Conservation (phyloP, 1,284 basidiomycete genomes). For the Ceraceosorus bombacis region DNA sequence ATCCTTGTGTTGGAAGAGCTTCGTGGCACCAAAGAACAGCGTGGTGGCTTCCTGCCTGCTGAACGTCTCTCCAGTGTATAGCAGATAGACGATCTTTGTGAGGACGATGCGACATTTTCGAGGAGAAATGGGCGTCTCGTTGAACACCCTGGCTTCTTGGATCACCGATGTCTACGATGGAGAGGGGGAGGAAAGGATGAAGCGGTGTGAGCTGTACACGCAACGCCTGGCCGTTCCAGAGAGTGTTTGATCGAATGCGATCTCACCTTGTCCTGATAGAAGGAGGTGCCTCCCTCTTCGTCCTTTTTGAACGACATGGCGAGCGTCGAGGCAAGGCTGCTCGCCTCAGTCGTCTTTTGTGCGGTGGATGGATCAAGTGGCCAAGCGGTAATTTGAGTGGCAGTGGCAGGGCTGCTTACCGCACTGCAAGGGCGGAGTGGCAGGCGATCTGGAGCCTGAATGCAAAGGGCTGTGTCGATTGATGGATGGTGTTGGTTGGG, state of each 20-base stretch:
- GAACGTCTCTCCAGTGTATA: conserved; percentile 94
- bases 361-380: too few species aligned
- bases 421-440: too few species aligned
- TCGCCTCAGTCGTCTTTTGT: too few species aligned
- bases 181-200: neutral
- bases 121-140: conserved; percentile 81
- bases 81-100: conserved; percentile 89
- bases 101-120: conserved; percentile 93
- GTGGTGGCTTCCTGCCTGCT: conserved; percentile 92
- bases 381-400: too few species aligned
- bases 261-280: conserved; percentile 45
- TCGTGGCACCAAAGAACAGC: conserved; percentile 97
- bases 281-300: conserved; percentile 40
- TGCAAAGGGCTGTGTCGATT: too few species aligned
- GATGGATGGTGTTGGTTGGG: too few species aligned
- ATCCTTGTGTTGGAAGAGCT: conserved; percentile 98
- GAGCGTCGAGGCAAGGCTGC: neutral
- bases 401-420: too few species aligned
- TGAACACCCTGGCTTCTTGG: conserved; percentile 97
- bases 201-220: neutral
- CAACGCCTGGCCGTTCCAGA: conserved; percentile 1
- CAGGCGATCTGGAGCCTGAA: too few species aligned
- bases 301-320: conserved; percentile 49
- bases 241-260: neutral
- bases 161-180: conserved; percentile 35